Percentiles rank a stretch among this genome's conserved stretches.
Conservation (phyloP, 1,284 basidiomycete species). For the Trichosporon ovoides region DNA sequence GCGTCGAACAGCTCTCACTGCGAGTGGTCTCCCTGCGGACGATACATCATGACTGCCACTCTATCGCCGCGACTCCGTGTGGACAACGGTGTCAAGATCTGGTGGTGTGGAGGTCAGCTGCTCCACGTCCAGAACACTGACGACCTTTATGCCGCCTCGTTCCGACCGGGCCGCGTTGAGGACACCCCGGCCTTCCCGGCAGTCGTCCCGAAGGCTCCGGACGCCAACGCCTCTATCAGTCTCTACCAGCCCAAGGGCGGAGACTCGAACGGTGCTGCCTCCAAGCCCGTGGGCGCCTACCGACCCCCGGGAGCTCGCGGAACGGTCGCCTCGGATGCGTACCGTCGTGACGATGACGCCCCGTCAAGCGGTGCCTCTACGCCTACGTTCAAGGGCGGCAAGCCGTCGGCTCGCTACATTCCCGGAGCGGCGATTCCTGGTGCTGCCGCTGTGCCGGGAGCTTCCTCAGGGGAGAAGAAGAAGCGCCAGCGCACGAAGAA, state of each 20-base stretch:
- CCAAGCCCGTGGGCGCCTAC: constrained; percentile 73
- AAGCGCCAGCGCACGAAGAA: constrained; percentile 57
- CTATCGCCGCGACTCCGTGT: constrained; percentile 89
- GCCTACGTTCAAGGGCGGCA: constrained; percentile 57
- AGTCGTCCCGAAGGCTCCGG: constrained; percentile 68
- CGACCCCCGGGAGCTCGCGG: constrained; percentile 89
- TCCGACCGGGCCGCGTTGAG: constrained; percentile 70
- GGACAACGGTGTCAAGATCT: constrained; percentile 94
- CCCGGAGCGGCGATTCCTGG: constrained; percentile 59
- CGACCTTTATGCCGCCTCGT: constrained; percentile 75
- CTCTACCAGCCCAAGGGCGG: constrained; percentile 28
- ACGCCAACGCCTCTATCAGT: constrained; percentile 60
- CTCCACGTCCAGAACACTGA: constrained; percentile 79
- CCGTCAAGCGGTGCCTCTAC: constrained; percentile 49
- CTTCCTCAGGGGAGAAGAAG: constrained; percentile 52
- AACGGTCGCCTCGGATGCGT: constrained; percentile 72
- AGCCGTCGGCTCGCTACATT: constrained; percentile 53
- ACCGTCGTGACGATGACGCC: constrained; percentile 73
- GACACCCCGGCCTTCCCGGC: constrained; percentile 66
- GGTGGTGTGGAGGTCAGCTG: constrained; percentile 84
- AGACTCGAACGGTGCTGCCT: constrained; percentile 43
- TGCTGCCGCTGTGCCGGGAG: constrained; percentile 23
- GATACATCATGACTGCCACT: constrained; percentile 87
- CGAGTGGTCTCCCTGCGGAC: constrained; percentile 92
- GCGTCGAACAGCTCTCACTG: constrained; percentile 90